phyloP scores from a whole-genome alignment of 768 basidiomycete genomes.

The Kwoniella sp. region DNA sequence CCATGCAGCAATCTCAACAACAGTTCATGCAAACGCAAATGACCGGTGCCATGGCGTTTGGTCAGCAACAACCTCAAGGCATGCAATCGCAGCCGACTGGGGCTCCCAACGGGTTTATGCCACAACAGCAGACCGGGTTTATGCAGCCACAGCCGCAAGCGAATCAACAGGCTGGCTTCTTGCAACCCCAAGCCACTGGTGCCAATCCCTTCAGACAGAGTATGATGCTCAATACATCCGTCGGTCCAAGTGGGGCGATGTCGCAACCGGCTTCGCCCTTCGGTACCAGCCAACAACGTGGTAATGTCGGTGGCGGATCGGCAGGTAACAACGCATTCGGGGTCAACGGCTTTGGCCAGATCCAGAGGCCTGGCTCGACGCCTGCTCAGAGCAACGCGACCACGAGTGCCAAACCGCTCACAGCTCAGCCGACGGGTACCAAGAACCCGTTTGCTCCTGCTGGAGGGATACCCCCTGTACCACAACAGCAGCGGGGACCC shows the following conservation, averaged over 20 bases:
- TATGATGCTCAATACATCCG: slow-evolving; percentile 64
- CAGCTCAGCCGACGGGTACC: slow-evolving; percentile 86
- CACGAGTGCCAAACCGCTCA: slow-evolving; percentile 58
- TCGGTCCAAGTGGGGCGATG: slow-evolving; percentile 41
- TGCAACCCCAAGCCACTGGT: slow-evolving; percentile 56
- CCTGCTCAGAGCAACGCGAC: slow-evolving; percentile 19
- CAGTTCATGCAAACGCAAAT: slow-evolving; percentile 55
- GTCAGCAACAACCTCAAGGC: slow-evolving; percentile 41
- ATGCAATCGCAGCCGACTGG: slow-evolving; percentile 60
- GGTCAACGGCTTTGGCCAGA: slow-evolving; percentile 17
- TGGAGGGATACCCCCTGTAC: slow-evolving; percentile 52
- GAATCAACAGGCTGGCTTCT: slow-evolving; percentile 34
- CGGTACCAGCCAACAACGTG: background rate
- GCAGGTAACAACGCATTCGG: background rate
- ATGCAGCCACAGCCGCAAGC: slow-evolving; percentile 39
- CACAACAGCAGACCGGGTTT: slow-evolving; percentile 18
- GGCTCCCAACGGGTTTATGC: slow-evolving; percentile 48
- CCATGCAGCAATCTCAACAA: slow-evolving; percentile 51
- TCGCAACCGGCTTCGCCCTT: slow-evolving; percentile 31
- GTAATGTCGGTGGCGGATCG: background rate
- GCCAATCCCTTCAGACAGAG: slow-evolving; percentile 81
- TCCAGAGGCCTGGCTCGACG: slow-evolving; percentile 39
- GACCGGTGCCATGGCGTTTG: slow-evolving; percentile 54
- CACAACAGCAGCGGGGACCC: slow-evolving; percentile 65
- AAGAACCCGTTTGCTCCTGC: slow-evolving; percentile 90